phyloP scores from a whole-genome alignment of 2,329 filamentous ascomycete species.

The Colletotrichum theobromicola region DNA sequence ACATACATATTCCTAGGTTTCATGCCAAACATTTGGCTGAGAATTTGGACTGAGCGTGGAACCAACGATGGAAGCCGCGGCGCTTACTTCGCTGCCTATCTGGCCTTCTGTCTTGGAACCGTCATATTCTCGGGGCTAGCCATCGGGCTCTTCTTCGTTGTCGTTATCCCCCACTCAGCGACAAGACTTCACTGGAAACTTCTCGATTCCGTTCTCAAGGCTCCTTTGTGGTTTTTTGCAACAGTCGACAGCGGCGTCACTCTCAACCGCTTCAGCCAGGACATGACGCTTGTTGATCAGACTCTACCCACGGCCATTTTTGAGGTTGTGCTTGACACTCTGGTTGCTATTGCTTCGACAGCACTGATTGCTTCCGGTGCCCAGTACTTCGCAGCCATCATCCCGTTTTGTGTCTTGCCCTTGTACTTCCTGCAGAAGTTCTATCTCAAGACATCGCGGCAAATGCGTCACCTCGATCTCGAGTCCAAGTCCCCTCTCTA shows the following conservation, averaged over 20 bases:
- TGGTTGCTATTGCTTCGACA: not conserved
- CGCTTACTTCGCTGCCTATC: not conserved
- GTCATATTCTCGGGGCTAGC: not conserved
- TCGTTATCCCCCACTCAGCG: conserved; percentile 4
- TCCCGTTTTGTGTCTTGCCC: conserved; percentile 27
- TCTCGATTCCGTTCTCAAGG: not conserved
- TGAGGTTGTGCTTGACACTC: conserved; percentile 29
- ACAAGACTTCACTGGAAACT: not conserved
- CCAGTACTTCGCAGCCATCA: conserved; percentile 32
- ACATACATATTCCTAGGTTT: not conserved
- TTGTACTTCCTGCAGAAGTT: conserved; percentile 37
- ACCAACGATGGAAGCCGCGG: not conserved
- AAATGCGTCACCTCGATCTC: conserved; percentile 45
- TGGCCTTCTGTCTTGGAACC: not conserved
- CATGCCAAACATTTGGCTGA: conserved; percentile 10
- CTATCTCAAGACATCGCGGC: conserved; percentile 48
- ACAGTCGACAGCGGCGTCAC: conserved; percentile 25
- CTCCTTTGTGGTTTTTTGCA: conserved; percentile 25
- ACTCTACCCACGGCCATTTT: conserved; percentile 24
- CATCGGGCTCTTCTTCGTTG: not conserved
- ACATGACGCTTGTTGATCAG: conserved; percentile 28
- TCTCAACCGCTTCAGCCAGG: conserved; percentile 30
- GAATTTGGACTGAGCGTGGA: conserved; percentile 13
- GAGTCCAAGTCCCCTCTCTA: conserved; percentile 44
- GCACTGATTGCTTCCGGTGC: conserved; percentile 25